Evolutionary conservation across 345 rosid genomes (phyloP).

Genomic region (Xanthoceras sorbifolium): DNA sequence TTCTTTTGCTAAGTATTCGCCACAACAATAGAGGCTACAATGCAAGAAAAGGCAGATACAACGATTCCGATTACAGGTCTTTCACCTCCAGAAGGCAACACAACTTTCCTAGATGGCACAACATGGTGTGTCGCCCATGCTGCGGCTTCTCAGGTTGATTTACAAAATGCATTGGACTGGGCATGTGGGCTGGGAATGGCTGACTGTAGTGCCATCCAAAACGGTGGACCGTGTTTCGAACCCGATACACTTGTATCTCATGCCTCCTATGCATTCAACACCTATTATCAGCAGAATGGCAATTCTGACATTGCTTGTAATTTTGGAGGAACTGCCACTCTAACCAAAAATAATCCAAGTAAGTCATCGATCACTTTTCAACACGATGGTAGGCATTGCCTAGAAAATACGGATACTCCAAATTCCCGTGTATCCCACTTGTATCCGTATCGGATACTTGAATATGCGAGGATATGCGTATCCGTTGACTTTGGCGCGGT

Average conservation of each 20-base stretch:
- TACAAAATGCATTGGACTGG: conserved; percentile 94
- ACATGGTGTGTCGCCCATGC: conserved; percentile 84
- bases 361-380: conserved; percentile 20
- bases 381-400: too few species aligned
- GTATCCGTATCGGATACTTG: too few species aligned
- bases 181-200: conserved; percentile 89
- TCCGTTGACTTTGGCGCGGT: too few species aligned
- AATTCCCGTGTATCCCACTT: too few species aligned
- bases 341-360: conserved; percentile 75
- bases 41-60: conserved; percentile 51
- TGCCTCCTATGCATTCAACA: conserved; percentile 90
- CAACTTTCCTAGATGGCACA: conserved; percentile 73
- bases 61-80: conserved; percentile 35
- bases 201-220: conserved; percentile 66
- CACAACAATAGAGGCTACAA: conserved; percentile 15
- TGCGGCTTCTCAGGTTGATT: conserved; percentile 67
- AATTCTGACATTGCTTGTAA: conserved; percentile 84
- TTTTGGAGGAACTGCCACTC: conserved; percentile 75
- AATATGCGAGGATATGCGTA: too few species aligned
- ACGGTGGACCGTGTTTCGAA: conserved; percentile 68
- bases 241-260: conserved; percentile 79
- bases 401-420: too few species aligned
- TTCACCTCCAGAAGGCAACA: conserved; percentile 87
- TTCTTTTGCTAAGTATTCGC: not conserved
- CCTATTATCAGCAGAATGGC: conserved; percentile 73